Conservation (phyloP, 768 basidiomycete genomes). For the Neoboletus brunneissimus region DNA sequence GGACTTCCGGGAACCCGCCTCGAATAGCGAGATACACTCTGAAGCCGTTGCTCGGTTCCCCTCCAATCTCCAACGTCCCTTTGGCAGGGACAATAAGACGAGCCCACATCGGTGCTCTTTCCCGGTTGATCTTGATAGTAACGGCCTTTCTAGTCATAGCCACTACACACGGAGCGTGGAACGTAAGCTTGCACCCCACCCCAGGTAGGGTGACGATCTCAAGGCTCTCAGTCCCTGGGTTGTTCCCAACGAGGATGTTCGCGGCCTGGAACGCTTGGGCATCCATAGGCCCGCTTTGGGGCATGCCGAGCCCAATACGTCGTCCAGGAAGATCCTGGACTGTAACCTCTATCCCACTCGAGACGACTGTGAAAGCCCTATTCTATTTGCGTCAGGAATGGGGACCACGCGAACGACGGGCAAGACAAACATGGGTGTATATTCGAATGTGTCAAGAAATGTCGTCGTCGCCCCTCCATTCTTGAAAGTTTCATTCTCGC, state of each 20-base stretch:
- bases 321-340: constrained; percentile 61
- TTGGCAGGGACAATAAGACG: constrained; percentile 45
- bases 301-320: constrained; percentile 53
- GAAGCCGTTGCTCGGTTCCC: constrained; percentile 38
- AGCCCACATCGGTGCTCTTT: constrained; percentile 45
- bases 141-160: constrained; percentile 54
- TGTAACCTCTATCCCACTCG: constrained; percentile 53
- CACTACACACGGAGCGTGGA: constrained; percentile 47
- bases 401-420: not conserved
- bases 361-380: constrained; percentile 53
- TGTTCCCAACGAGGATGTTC: constrained; percentile 59
- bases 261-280: constrained; percentile 48
- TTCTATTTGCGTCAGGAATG: not conserved
- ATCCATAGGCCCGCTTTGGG: constrained; percentile 66
- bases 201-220: constrained; percentile 52
- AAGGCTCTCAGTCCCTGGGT: constrained; percentile 46
- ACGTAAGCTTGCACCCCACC: constrained; percentile 44
- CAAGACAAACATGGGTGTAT: constrained; percentile 37
- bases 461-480: constrained; percentile 46
- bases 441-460: constrained; percentile 46
- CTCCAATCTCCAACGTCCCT: constrained; percentile 41
- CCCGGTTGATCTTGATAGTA: constrained; percentile 41
- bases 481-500: constrained; percentile 37
- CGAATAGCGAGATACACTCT: constrained; percentile 54
- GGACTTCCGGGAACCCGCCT: constrained; percentile 59